Conservation (phyloP, 2,329 filamentous ascomycete species). For the Exophiala xenobiotica region DNA sequence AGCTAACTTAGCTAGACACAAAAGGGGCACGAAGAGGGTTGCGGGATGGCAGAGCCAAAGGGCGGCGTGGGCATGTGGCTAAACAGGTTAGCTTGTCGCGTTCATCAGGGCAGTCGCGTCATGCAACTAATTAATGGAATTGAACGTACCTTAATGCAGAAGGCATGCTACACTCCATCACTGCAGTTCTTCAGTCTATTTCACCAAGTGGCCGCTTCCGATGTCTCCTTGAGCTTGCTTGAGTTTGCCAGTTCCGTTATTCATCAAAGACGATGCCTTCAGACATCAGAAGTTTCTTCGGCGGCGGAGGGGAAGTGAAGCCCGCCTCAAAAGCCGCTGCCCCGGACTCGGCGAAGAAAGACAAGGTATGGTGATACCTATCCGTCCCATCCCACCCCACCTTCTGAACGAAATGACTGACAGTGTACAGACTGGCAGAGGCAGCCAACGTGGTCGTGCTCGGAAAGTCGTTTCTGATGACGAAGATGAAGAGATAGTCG, state of each 20-base stretch:
- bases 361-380: conserved; percentile 7
- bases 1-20: too few species aligned
- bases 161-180: too few species aligned
- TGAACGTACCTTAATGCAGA: too few species aligned
- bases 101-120: not conserved
- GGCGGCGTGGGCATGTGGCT: not conserved
- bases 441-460: conserved; percentile 11
- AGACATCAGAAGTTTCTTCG: conserved; percentile 91
- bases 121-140: conserved; percentile 1
- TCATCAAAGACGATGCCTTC: conserved; percentile 60
- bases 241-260: too few species aligned
- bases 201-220: too few species aligned
- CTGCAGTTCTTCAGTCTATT: too few species aligned
- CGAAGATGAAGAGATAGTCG: conserved; percentile 60
- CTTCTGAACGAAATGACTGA: not conserved
- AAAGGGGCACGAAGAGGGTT: too few species aligned
- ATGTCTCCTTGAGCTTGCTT: too few species aligned
- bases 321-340: conserved; percentile 32
- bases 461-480: conserved; percentile 79
- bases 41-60: too few species aligned
- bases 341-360: conserved; percentile 4
- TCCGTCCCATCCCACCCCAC: too few species aligned
- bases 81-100: not conserved
- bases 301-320: conserved; percentile 50
- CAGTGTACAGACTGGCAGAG: conserved; percentile 3